Percentiles rank a stretch among this genome's conserved stretches.
These are phyloP conservation scores for Phytophthora idaei DNA, from an alignment of 352 stramenopile genomes.

Conservation along the genomic window DNA sequence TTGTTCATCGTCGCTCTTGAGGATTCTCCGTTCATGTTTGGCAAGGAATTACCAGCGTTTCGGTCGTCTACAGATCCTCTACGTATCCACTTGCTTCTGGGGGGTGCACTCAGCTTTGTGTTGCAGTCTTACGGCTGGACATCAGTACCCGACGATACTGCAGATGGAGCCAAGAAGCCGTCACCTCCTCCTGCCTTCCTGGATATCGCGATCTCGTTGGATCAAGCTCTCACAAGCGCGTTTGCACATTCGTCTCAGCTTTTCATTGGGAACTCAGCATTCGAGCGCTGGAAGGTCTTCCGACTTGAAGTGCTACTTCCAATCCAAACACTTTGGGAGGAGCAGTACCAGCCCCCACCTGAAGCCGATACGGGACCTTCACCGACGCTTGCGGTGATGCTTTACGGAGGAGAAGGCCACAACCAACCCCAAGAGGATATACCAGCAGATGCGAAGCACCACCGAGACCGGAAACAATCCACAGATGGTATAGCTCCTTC, in stretches of 20 bases:
- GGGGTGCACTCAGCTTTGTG: conserved; percentile 50
- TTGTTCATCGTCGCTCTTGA: conserved; percentile 83
- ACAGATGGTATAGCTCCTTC: conserved; percentile 12
- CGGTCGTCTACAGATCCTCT: conserved; percentile 57
- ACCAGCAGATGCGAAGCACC: conserved; percentile 20
- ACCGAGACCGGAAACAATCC: conserved; percentile 19
- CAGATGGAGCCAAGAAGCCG: conserved; percentile 2
- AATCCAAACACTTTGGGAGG: conserved; percentile 72
- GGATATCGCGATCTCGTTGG: conserved; percentile 77
- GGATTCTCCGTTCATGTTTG: conserved; percentile 82
- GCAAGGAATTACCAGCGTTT: conserved; percentile 72
- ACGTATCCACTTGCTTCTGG: conserved; percentile 59
- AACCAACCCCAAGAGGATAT: conserved; percentile 13
- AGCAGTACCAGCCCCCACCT: conserved; percentile 46
- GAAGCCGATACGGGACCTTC: conserved; percentile 19
- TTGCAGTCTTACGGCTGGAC: conserved; percentile 42
- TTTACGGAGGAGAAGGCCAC: conserved; percentile 23
- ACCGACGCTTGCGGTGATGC: conserved; percentile 20
- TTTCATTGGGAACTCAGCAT: conserved; percentile 45
- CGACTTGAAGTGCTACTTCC: conserved; percentile 51
- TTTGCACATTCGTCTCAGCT: conserved; percentile 61
- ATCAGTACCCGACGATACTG: conserved; percentile 3
- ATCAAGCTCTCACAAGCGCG: conserved; percentile 69
- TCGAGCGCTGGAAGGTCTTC: conserved; percentile 59
- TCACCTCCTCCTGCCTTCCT: conserved; percentile 57